Conservation (phyloP, 768 basidiomycete genomes). For the Pholiota molesta region DNA sequence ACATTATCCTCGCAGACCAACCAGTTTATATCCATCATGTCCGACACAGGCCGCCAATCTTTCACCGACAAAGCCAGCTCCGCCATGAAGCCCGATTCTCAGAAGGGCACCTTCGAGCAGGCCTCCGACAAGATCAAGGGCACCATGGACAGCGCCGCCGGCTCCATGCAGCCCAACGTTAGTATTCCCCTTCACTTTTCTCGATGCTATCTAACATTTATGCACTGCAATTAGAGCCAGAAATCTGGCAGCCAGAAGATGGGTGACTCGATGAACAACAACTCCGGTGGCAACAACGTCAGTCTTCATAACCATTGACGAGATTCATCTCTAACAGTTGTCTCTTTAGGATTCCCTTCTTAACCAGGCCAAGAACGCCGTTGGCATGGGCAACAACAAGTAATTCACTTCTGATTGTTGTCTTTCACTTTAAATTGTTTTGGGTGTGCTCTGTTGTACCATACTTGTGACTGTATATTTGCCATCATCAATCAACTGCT, state of each 20-base stretch:
- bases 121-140: conserved; percentile 52
- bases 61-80: conserved; percentile 58
- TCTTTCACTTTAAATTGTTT: neutral
- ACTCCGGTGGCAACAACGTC: conserved; percentile 49
- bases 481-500: conserved; percentile 10
- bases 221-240: conserved; percentile 38
- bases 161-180: conserved; percentile 53
- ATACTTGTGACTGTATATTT: conserved; percentile 4
- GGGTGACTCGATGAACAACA: conserved; percentile 50
- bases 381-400: conserved; percentile 42
- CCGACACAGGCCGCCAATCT: conserved; percentile 59
- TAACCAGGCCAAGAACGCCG: conserved; percentile 54
- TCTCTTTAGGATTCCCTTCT: conserved; percentile 40
- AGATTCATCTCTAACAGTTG: neutral
- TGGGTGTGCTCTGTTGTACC: conserved; percentile 7
- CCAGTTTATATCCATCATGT: conserved; percentile 39
- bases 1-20: neutral
- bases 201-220: neutral
- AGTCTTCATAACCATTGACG: conserved; percentile 10
- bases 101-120: conserved; percentile 59
- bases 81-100: conserved; percentile 60
- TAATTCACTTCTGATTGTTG: neutral
- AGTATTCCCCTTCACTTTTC: conserved; percentile 8
- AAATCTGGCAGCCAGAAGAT: conserved; percentile 54
- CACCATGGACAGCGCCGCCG: conserved; percentile 47